Evolutionary conservation across 2,329 filamentous ascomycete genomes (phyloP), one percentile per base, ranked within the genome.

Genomic region (Aulographum hederae): DNA sequence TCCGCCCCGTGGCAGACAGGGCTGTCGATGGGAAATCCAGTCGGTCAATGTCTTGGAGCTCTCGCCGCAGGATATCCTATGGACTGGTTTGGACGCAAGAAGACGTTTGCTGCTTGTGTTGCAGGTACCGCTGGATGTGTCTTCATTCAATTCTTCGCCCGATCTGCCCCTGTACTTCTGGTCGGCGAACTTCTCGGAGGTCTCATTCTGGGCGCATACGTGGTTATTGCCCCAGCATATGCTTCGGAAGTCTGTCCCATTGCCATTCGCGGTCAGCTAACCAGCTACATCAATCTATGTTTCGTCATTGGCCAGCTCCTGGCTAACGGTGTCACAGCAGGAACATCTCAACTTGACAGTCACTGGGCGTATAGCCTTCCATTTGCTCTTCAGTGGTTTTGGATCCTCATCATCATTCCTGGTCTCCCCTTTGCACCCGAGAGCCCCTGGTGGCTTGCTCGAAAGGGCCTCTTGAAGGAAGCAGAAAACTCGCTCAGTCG

Each of bases 221-320:
- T 61, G 43, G 61, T 59, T 4, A 42, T 63, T 11, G 60, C 58
- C 2, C 58, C 60, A 31, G 61, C 58, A 5, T 62, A 64, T 41
- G 60, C 60, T 14, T 61, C 59, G 18, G 65, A 69, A 45, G 75
- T 81, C 36, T 79, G 74, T 45, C 77, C 77, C 3, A 66, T 81
- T 5, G 69, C 73, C 28, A 63, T 82, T 32, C 69, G 77, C 37
- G 74, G 53, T 11, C 45, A 48, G 6, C 29, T 53, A 11, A 51
- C 48, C 1, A 79, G 75, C 5, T 81, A 79, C 39, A 70, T 79
- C 53, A 79, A 79, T 55, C 73, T 77, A 44, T 80, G 76, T 61
- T 81, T 75, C 74, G 76, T 73, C 20, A 56, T 80, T n/a, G 77
- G 77, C 13, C 76, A 82, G 50, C 60, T 75, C 35, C 73, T 81